Base-by-base conservation (phyloP, 2,329 filamentous ascomycete genomes). In the Sordariomycetes sp. region DNA sequence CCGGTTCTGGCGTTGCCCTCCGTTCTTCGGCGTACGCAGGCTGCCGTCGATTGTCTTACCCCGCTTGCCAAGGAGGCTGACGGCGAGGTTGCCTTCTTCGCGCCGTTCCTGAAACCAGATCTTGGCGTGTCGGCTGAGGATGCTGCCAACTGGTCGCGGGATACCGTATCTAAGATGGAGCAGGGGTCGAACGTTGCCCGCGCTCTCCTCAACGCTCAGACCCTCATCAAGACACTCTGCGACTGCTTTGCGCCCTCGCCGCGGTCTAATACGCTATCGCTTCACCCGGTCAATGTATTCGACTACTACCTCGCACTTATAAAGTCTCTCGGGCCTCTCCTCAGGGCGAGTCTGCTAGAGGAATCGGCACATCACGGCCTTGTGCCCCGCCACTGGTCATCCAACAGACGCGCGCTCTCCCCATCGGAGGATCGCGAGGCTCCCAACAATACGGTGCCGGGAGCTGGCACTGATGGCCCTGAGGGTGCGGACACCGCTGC, bases 291-390 rank as follows among this genome's bases (percentile, higher is more conserved):
- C 63, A 95, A 95, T 65, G 79, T 95, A 24, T 89, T 85, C 35
- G 92, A 97, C 67, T 85, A 89, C 67, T 95, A 95, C 66, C 76
- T 82, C 52, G 72, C 76, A n/a, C 73, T 96, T 42, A 79, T 95
- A 25, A 80, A 82, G 60, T 83, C 84, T 28, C 78, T 97, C 36
- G 90, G 90, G 3, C 84, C 84, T 25, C 73, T 99, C 17, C 79
- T 96, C 62, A 81, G 87, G 50, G 85, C 86, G 56, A 87, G 90
- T 59, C 78, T 95, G n/a, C 86, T 85, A 69, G 92, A 99, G 69
- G 88, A 95, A 62, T 87, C 91, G 39, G 74, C 85, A 0, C 75
- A 96, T 52, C 80, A 87, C 62, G 84, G 82, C 55, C 77, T 81
- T 56, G 85, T 96, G 54, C 90, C 92, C 1, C 78, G 84, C 42